Conservation (phyloP, 306 rosid species). For the Comarum palustre region DNA sequence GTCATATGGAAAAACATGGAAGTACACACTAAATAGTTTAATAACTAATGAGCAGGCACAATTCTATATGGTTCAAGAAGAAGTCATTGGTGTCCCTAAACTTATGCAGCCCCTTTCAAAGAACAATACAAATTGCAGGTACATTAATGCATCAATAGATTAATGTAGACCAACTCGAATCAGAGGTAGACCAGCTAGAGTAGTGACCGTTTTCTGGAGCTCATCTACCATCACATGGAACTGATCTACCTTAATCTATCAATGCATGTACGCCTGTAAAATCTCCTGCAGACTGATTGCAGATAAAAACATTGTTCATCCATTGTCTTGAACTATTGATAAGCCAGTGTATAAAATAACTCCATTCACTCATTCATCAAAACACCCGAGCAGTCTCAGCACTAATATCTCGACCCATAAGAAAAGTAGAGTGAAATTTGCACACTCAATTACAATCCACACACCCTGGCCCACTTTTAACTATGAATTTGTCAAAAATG, state of each 20-base stretch:
- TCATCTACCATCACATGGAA: not conserved
- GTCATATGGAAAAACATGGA: not conserved
- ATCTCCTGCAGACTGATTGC: not conserved
- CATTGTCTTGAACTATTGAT: not conserved
- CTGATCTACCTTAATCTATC: not conserved
- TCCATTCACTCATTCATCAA: constrained; percentile 1
- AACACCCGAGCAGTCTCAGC: not conserved
- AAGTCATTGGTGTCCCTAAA: not conserved
- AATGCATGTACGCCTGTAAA: not conserved
- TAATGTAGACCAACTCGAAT: not conserved
- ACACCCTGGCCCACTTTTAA: too few species aligned
- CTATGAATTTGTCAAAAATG: too few species aligned
- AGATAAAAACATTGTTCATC: not conserved
- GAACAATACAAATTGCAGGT: not conserved
- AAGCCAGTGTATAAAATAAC: not conserved
- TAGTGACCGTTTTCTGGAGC: not conserved
- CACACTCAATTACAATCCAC: too few species aligned
- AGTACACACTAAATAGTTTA: constrained; percentile 2
- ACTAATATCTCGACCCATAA: not conserved
- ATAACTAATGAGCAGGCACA: not conserved
- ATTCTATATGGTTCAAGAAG: not conserved
- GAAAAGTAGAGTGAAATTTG: too few species aligned
- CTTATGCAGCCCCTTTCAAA: not conserved
- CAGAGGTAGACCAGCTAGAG: not conserved
- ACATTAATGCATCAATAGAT: not conserved